Evolutionary conservation across 805 yeast species (phyloP), one percentile per base, ranked within the genome.

Genomic region (Pichia cephalocereana): DNA sequence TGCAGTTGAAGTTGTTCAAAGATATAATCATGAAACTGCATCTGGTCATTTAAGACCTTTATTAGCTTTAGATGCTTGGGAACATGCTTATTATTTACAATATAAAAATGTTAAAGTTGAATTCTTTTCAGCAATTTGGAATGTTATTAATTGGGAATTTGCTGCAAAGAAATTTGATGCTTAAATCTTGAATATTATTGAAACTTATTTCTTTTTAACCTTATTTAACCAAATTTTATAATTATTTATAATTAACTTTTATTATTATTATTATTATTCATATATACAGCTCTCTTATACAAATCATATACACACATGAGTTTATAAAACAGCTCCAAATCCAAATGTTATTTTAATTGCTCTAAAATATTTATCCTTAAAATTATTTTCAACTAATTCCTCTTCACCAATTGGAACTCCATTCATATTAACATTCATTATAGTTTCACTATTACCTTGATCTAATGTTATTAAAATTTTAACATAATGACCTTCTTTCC

Each of bases 401-500:
- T 93, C 98, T 63, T 93, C 95, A 14, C 98, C 99, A 38, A 91
- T 74, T 17, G 99, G 99, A 44, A 93, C 83, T 15, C 97, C 97
- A 17, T 79, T 71, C 79, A 91, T 88, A 41, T 74, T 70, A 18
- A 89, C 88, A 51, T 80, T 79, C 69, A 90, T 71, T 50, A 76
- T 80, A 4, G 99, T 93, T 58, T 89, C 97, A 41, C 85, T 77
- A n/a, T 78, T 75, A 30, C 91, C 93, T 62, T 87, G 87, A 49
- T 78, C 78, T 55, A 93, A 77, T 38, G 69, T 71, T 55, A 91
- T 75, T 23, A 71, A 72, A 57, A 93, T 69, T 5, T 71, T 72
- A 1, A 97, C 93, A 62, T 60, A 83, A 64, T 87, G 93, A 37
- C 85, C 95, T n/a, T 68, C 66, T 61, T 83, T 84, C 99, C 99